Base-by-base conservation (phyloP, 192 early-diverging fungal species). In the Lobosporangium transversale region DNA sequence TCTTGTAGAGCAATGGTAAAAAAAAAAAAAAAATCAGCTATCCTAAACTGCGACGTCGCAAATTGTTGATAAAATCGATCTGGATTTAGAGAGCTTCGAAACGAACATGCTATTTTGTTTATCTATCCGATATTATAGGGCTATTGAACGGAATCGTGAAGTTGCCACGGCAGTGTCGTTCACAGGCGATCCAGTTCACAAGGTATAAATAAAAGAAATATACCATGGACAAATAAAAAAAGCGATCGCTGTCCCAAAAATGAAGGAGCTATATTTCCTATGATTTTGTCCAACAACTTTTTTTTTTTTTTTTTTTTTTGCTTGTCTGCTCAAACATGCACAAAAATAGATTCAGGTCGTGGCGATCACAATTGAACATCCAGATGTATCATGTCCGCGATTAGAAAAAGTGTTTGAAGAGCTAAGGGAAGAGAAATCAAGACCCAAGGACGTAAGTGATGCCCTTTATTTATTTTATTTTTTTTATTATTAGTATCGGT, bases 1-100 rank as follows among this genome's bases (percentile, higher is more conserved):
- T 59, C 65, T 76, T 2, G 73, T 76, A 32, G 73, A 76, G 45
- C 73, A 76, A 76, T 76, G 73, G 73, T 76, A 76, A 53, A 51
- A n/a, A 49, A 49, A 42, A 42, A 42, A 42, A 42, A 27, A 27
- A 8, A 1, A 5, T 27, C n/a, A 17, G 5, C 15, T 2, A 11
- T 40, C 1, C 36, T 23, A n/a, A n/a, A n/a, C n/a, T n/a, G n/a
- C n/a, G n/a, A n/a, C n/a, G n/a, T n/a, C n/a, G n/a, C n/a, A n/a
- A n/a, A n/a, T n/a, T n/a, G n/a, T n/a, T n/a, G n/a, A n/a, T n/a
- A n/a, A n/a, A n/a, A n/a, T n/a, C n/a, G n/a, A n/a, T n/a, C n/a
- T n/a, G n/a, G n/a, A n/a, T n/a, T n/a, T n/a, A n/a, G n/a, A n/a
- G n/a, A n/a, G n/a, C n/a, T n/a, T n/a, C n/a, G n/a, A n/a, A n/a